Conservation (phyloP, 2,329 filamentous ascomycete species). For the Apiospora arundinis region DNA sequence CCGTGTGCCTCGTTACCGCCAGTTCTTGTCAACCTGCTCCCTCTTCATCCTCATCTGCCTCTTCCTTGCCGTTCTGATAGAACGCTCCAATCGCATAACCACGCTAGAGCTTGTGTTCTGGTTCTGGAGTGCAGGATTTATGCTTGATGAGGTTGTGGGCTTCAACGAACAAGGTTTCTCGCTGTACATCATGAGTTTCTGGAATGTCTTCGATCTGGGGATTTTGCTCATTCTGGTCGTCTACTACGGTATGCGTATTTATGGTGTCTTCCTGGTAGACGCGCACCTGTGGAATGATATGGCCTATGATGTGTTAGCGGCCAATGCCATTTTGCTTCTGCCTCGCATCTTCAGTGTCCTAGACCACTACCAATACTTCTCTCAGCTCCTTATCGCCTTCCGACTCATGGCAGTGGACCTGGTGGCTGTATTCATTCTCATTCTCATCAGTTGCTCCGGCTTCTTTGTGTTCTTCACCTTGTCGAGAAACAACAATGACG, state of each 20-base stretch:
- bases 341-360: slow-evolving; percentile 91
- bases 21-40: slow-evolving; percentile 87
- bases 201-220: slow-evolving; percentile 94
- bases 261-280: slow-evolving; percentile 83
- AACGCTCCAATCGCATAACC: slow-evolving; percentile 81
- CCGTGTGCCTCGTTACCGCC: slow-evolving; percentile 88
- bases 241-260: slow-evolving; percentile 89
- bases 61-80: slow-evolving; percentile 80
- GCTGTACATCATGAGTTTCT: slow-evolving; percentile 96
- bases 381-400: slow-evolving; percentile 91
- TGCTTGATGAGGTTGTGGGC: slow-evolving; percentile 94
- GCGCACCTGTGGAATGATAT: slow-evolving; percentile 77
- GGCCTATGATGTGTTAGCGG: slow-evolving; percentile 93
- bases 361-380: slow-evolving; percentile 96
- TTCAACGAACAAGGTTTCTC: slow-evolving; percentile 98
- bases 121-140: slow-evolving; percentile 97
- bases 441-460: slow-evolving; percentile 87
- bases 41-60: slow-evolving; percentile 84
- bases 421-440: slow-evolving; percentile 81
- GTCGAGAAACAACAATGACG: slow-evolving; percentile 74
- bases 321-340: slow-evolving; percentile 87
- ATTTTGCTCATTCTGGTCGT: slow-evolving; percentile 85
- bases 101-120: slow-evolving; percentile 88
- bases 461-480: slow-evolving; percentile 96
- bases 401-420: slow-evolving; percentile 92